A percentile compares a stretch with the other conserved stretches of the same genome.
phyloP scores from a whole-genome alignment of 2,329 filamentous ascomycete genomes.

The Stachybotrys elegans region DNA sequence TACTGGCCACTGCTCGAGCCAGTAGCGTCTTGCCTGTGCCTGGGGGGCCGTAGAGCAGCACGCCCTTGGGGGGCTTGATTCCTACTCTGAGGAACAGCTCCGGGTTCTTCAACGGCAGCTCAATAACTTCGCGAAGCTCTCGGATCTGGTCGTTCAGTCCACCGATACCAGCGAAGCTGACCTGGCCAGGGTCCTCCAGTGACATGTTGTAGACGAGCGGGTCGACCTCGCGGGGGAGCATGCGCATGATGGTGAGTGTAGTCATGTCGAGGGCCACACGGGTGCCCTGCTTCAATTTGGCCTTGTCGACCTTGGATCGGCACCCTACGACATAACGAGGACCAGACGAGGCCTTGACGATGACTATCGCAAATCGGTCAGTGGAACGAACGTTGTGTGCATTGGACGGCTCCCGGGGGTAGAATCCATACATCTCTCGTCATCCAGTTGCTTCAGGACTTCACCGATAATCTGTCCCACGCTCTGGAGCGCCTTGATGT shows the following conservation, averaged over 20 bases:
- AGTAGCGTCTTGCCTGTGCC: constrained; percentile 96
- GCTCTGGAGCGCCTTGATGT: constrained; percentile 98
- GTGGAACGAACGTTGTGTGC: no score
- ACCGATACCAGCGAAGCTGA: constrained; percentile 97
- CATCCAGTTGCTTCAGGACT: constrained; percentile 96
- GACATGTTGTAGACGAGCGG: constrained; percentile 99
- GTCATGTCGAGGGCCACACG: constrained; percentile 99
- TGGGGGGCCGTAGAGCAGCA: constrained; percentile 90
- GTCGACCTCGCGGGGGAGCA: constrained; percentile 97
- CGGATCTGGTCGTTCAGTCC: constrained; percentile 97
- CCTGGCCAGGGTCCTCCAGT: constrained; percentile 91
- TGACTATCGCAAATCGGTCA: no score
- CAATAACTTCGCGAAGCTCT: constrained; percentile 95
- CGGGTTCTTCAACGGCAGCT: constrained; percentile 96
- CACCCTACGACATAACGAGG: constrained; percentile 98
- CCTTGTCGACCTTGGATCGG: constrained; percentile 96
- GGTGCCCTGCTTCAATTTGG: constrained; percentile 95
- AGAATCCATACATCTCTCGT: constrained; percentile 94
- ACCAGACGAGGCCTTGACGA: constrained; percentile 96
- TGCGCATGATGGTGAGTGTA: constrained; percentile 98
- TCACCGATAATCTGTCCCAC: constrained; percentile 99
- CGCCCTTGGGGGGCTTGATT: constrained; percentile 98
- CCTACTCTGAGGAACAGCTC: constrained; percentile 95
- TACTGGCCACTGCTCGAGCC: constrained; percentile 90
- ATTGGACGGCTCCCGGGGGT: no score